phyloP scores from a whole-genome alignment of 2,329 filamentous ascomycete genomes.

The Fusarium sublunatum region DNA sequence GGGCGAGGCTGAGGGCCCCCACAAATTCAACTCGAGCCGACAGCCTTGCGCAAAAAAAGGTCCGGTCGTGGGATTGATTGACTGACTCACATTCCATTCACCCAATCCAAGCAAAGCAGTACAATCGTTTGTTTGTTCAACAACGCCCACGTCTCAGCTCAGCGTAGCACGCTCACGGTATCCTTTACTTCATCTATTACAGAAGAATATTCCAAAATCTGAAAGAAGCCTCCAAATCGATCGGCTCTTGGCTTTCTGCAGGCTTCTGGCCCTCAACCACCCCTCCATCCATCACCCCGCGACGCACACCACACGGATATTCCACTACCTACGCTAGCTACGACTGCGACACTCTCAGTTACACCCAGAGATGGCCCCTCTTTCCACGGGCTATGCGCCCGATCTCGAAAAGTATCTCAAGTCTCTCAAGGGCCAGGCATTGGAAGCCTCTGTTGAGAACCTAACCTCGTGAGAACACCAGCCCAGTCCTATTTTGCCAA shows the following conservation, averaged over 20 bases:
- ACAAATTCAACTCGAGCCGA: slow-evolving; percentile 22
- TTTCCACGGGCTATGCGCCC: slow-evolving; percentile 65
- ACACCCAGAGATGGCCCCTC: slow-evolving; percentile 50
- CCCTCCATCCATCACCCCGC: slow-evolving; percentile 37
- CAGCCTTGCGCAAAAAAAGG: slow-evolving; percentile 47
- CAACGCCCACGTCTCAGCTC: slow-evolving; percentile 13
- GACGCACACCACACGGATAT: slow-evolving; percentile 25
- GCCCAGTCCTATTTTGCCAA: slow-evolving; percentile 2
- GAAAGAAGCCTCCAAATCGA: neutral
- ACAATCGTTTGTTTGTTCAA: slow-evolving; percentile 21
- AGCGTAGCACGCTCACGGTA: slow-evolving; percentile 9
- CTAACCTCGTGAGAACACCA: slow-evolving; percentile 76
- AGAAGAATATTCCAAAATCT: neutral
- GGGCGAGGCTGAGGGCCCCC: slow-evolving; percentile 40
- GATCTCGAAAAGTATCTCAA: slow-evolving; percentile 82
- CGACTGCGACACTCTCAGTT: slow-evolving; percentile 21
- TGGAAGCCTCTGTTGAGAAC: slow-evolving; percentile 85
- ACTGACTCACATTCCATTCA: slow-evolving; percentile 39
- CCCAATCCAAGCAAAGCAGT: slow-evolving; percentile 18
- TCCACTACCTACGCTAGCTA: slow-evolving; percentile 33
- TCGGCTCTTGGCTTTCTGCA: neutral
- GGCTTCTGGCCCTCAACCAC: slow-evolving; percentile 23
- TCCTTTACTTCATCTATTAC: neutral
- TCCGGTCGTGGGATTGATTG: slow-evolving; percentile 39
- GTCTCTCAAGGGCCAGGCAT: slow-evolving; percentile 77